Evolutionary conservation across 2,329 filamentous ascomycete genomes (phyloP), one percentile per base, ranked within the genome.

Genomic region (Ilyonectria sp.): DNA sequence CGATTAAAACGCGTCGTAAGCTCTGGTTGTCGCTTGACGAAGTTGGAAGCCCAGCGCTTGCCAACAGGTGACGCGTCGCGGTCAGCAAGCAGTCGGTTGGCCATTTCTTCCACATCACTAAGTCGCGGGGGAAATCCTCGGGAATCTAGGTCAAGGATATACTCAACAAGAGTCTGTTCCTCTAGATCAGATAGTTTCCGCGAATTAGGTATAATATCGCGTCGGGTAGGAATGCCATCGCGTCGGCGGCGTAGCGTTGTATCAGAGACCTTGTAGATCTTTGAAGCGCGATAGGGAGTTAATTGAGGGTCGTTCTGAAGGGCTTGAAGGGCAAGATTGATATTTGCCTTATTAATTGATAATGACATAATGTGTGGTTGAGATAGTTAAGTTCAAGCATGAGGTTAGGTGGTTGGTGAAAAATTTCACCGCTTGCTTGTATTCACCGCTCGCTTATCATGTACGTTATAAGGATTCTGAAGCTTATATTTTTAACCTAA

Each of bases 21-120:
- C 59, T 72, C 69, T 71, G 50, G 68, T 66, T 69, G 65, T 61
- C 72, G 72, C 60, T 73, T 72, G 37, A 79, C 63, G 57, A 78
- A 79, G 74, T 75, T 75, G 5, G 29, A 57, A 35, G 72, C 70
- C 74, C 69, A 79, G 63, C 65, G 59, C 50, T 66, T 65, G 15
- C 75, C 71, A 40, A 78, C 71, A 21, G 49, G 56, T 59, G 50
- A 57, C 61, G 59, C 72, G 61, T 69, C 63, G 62, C 72, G 72
- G 10, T 69, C 61, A 19, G 58, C 49, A 17, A 74, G 69, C 47
- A 76, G 64, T 66, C 26, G 58, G 73, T 73, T 15, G 50, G 35
- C 26, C 60, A 19, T 57, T 74, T 71, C 59, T 69, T 65, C 29
- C 64, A 44, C 43, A 56, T 57, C n/a, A 56, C 56, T 60, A 43